phyloP scores from a whole-genome alignment of 2,329 filamentous ascomycete genomes.

The Curvularia sp. region DNA sequence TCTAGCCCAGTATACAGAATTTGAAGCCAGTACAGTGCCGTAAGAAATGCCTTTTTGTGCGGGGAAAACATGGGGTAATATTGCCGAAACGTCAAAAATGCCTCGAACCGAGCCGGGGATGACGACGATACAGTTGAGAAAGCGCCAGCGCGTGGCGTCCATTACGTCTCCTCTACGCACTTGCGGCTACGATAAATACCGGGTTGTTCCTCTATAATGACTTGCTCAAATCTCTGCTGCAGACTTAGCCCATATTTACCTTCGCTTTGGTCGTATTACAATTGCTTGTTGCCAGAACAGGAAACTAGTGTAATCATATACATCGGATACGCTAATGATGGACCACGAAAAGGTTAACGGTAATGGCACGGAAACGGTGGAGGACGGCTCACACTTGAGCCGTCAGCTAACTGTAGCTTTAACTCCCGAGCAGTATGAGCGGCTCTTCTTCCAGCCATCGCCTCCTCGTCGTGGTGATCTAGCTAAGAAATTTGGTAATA shows the following conservation, averaged over 20 bases:
- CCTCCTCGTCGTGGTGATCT: constrained; percentile 30
- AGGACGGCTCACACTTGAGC: constrained; percentile 21
- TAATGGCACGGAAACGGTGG: constrained; percentile 14
- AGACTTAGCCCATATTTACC: background rate
- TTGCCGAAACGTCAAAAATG: background rate
- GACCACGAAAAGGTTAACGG: constrained; percentile 27
- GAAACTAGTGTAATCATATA: background rate
- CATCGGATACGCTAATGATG: constrained; percentile 23
- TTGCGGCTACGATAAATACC: background rate
- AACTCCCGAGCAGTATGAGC: constrained; percentile 33
- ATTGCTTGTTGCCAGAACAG: background rate
- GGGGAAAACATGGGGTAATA: constrained; percentile 13
- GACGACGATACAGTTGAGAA: constrained; percentile 11
- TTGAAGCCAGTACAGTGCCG: background rate
- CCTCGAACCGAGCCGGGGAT: constrained; percentile 13
- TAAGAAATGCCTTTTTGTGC: background rate
- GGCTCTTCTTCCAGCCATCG: constrained; percentile 35
- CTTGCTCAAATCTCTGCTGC: background rate
- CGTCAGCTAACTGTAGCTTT: constrained; percentile 32
- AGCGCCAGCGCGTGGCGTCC: background rate
- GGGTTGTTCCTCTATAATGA: background rate
- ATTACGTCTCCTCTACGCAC: background rate
- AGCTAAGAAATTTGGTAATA: constrained; percentile 29
- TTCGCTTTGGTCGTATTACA: background rate
- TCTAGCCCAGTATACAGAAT: no score